Evolutionary conservation across 805 yeast genomes (phyloP), one percentile per base, ranked within the genome.

Genomic region (Clavispora phyllophila): DNA sequence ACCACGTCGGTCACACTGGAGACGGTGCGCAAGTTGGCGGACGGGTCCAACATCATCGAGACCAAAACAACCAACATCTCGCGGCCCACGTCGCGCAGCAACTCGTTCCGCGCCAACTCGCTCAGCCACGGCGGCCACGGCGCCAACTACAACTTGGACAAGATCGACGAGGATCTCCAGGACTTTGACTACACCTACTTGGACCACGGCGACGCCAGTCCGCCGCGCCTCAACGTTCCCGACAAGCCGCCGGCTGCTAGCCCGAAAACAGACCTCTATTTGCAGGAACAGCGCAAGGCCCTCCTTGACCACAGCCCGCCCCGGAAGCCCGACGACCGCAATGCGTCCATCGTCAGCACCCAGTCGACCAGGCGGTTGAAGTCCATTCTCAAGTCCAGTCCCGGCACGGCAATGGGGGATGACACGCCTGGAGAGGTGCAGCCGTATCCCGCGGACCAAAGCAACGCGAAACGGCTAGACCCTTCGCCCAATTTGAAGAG

Each of bases 1-100:
- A 78, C 83, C 0, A 69, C 63, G 43, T 76, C 82, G 3, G 75
- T 79, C 34, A 77, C 82, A 2, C 76, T 72, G 33, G 75, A 75
- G 32, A 76, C 80, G 0, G 65, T 78, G 22, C 70, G 75, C 47
- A 66, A 69, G 37, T 55, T 73, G 48, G 65, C 74, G 8, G 74
- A 70, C 46, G 75, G 75, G 4, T 61, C 72, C 14, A 68, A 66
- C 41, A 57, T 70, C 20, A 65, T 67, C 37, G 74, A 70, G 49
- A 69, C 72, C 3, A 68, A 66, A 15, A 66, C 73, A 10, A 68
- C 63, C 44, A 68, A 67, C 44, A 60, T 67, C 8, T 65, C 70
- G 15, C 51, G 73, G 24, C 43, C 55, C 13, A 61, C 54, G 37
- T 65, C 71, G 2, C 51, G 73, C 37, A 50, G 56, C 25, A 66